Evolutionary conservation across 768 basidiomycete species (phyloP).

Genomic region (Nevesoporus exiguus): DNA sequence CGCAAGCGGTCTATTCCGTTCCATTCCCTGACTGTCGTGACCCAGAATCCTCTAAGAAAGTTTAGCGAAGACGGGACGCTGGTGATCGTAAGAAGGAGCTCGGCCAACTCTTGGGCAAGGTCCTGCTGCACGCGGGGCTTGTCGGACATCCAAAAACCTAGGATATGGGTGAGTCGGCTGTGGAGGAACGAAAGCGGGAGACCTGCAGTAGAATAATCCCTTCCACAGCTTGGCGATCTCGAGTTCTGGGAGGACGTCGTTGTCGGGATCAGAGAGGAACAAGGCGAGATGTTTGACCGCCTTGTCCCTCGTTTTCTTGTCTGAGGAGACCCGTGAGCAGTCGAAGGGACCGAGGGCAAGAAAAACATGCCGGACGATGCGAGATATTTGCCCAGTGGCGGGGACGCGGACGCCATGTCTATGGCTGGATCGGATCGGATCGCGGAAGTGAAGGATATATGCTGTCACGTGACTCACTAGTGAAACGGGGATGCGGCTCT

Average conservation of each 20-base stretch:
- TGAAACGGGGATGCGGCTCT: not conserved
- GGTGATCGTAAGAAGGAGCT: slow-evolving; percentile 70
- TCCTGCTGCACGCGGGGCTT: slow-evolving; percentile 95
- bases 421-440: slow-evolving; percentile 22
- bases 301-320: slow-evolving; percentile 90
- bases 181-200: not conserved
- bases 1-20: slow-evolving; percentile 85
- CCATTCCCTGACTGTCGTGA: slow-evolving; percentile 88
- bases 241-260: slow-evolving; percentile 55
- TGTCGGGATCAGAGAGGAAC: slow-evolving; percentile 69
- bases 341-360: not conserved
- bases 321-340: slow-evolving; percentile 36
- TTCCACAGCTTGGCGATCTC: slow-evolving; percentile 97
- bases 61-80: slow-evolving; percentile 55
- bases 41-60: slow-evolving; percentile 91
- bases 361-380: slow-evolving; percentile 78
- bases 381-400: slow-evolving; percentile 86
- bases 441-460: slow-evolving; percentile 2
- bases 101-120: slow-evolving; percentile 80
- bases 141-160: slow-evolving; percentile 99
- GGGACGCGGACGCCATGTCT: slow-evolving; percentile 36
- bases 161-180: not conserved
- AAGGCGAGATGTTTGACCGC: slow-evolving; percentile 75
- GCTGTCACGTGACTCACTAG: slow-evolving; percentile 7
- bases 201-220: slow-evolving; percentile 92